Evolutionary conservation across 345 rosid species (phyloP).

Genomic region (Adansonia digitata): DNA sequence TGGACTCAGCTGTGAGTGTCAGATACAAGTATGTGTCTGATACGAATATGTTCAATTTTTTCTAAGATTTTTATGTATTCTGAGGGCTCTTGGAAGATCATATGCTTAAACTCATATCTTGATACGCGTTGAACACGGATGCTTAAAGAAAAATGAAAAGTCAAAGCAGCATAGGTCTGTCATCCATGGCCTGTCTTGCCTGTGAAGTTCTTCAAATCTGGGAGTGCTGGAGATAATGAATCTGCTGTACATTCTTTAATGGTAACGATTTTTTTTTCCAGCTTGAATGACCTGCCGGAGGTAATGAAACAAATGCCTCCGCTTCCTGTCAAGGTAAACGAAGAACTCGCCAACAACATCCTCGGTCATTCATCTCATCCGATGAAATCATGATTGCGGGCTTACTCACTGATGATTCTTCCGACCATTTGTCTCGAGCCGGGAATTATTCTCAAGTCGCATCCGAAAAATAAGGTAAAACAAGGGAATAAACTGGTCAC

Average conservation of each 20-base stretch:
- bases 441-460: neutral
- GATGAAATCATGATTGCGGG: slow-evolving; percentile 39
- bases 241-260: slow-evolving; percentile 11
- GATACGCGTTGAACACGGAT: too few relatives aligned
- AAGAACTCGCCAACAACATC: slow-evolving; percentile 61
- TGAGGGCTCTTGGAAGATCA: too few relatives aligned
- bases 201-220: too few relatives aligned
- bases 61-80: too few relatives aligned
- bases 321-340: slow-evolving; percentile 70
- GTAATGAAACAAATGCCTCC: slow-evolving; percentile 90
- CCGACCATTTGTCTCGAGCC: slow-evolving; percentile 15
- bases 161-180: too few relatives aligned
- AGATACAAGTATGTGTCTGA: too few relatives aligned
- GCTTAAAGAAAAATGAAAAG: too few relatives aligned
- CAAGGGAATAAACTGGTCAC: slow-evolving; percentile 13
- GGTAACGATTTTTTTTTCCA: slow-evolving; percentile 29
- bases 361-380: slow-evolving; percentile 50
- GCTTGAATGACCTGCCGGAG: slow-evolving; percentile 79
- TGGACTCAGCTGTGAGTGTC: too few relatives aligned
- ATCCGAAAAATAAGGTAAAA: slow-evolving; percentile 36
- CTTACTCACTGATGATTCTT: slow-evolving; percentile 16
- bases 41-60: too few relatives aligned
- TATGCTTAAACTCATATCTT: too few relatives aligned
- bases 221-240: too few relatives aligned
- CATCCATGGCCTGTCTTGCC: too few relatives aligned